Conservation (phyloP, 148 eudicot species). For the Vaccinium vitisidaea region DNA sequence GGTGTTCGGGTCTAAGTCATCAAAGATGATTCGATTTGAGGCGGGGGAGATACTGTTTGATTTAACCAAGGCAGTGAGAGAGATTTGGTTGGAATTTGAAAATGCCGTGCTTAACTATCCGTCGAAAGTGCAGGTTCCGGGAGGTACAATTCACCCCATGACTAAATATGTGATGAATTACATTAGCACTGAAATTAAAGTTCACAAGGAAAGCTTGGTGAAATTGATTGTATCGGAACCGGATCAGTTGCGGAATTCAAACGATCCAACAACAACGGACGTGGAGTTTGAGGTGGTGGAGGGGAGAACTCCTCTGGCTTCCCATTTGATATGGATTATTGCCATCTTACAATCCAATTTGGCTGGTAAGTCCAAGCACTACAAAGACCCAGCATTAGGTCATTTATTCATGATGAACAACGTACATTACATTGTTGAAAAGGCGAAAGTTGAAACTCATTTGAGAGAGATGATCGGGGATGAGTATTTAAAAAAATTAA, state of each 20-base stretch:
- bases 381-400: conserved; percentile 56
- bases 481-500: conserved; percentile 56
- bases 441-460: conserved; percentile 64
- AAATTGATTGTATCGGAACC: conserved; percentile 78
- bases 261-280: conserved; percentile 41
- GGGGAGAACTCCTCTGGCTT: conserved; percentile 54
- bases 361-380: conserved; percentile 62
- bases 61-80: conserved; percentile 79
- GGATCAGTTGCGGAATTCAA: conserved; percentile 48
- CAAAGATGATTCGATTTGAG: conserved; percentile 66
- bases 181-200: conserved; percentile 67
- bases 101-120: conserved; percentile 74
- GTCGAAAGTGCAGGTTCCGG: conserved; percentile 74
- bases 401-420: conserved; percentile 89
- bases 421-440: conserved; percentile 72
- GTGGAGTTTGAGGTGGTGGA: conserved; percentile 58
- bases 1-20: conserved; percentile 55
- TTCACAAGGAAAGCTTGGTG: conserved; percentile 69
- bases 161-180: conserved; percentile 98
- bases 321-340: conserved; percentile 86
- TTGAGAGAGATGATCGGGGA: conserved; percentile 76
- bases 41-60: conserved; percentile 67
- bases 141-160: conserved; percentile 88
- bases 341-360: conserved; percentile 59
- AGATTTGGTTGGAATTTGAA: conserved; percentile 86